Base-by-base conservation (phyloP, 2,329 filamentous ascomycete species). In the Boeremia lycopersici region DNA sequence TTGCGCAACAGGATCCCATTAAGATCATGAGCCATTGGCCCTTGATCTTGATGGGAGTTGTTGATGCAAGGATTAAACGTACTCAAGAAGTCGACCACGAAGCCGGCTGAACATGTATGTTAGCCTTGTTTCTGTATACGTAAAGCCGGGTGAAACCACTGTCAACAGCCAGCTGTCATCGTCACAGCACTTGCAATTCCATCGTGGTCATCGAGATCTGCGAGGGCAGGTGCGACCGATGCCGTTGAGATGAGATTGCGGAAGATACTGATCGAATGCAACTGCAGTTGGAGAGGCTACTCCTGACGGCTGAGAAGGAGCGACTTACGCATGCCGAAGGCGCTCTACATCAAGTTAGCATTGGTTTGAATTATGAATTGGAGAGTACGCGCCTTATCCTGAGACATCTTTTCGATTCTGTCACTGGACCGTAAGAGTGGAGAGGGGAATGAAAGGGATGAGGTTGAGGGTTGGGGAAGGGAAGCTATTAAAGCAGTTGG, bases 61-160 rank as follows among this genome's bases (percentile, higher is more conserved):
- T 40, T 46, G 47, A 50, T 56, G 35, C 46, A 11, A 11, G 41
- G 31, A 48, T 46, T 49, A 35, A 62, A 95, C 93, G 77, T 96
- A 96, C 92, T 98, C 87, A 98, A 79, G 88, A 98, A 98, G 85
- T 98, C 93, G 78, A 96, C 91, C 78, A 97, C 77, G 86, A 98
- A 98, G 80, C 91, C 90, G 47, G 89, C 96, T 75, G 34, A 64
- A 59, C 19, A 3, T 44, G 28, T 12, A 58, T 42, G 63, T 73
- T 72, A 73, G 71, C 60, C 53, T 42, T n/a, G 9, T 25, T 33
- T 4, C 30, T 7, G 30, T 2, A 29, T 23, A 28, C 9, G 2
- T 12, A 10, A 1, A 25, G n/a, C 41, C 34, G 41, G 29, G 31
- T 44, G 56, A 57, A 39, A 52, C 62, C 56, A 23, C 53, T 52